Base-by-base conservation (phyloP, 441 rosid species). In the Euphorbia celastroides region DNA sequence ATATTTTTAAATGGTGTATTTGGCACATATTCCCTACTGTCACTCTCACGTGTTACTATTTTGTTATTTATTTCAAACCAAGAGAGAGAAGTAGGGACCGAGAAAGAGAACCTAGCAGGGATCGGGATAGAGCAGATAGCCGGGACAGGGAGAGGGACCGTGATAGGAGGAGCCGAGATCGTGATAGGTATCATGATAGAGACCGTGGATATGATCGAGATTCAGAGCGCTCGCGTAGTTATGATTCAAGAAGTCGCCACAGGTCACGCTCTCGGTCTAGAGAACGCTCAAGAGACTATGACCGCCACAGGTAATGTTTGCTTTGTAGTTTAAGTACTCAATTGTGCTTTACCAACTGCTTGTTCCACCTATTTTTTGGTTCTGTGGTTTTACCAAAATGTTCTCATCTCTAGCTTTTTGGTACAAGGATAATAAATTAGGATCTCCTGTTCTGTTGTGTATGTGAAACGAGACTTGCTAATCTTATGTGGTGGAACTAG, bases 241-340 rank as follows among this genome's bases (percentile, higher is more conserved):
- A 87, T 82, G 99, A 93, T 64, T 81, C 98, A 23, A 88, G 93
- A 84, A 88, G 88, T 72, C 77, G 82, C 48, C 92, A 80, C 52
- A 84, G 96, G 71, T 93, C 98, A 0, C 89, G 95, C 46, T 93
- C 99, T 20, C 81, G 90, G 60, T 93, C 98, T 8, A 82, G 67
- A 78, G 98, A 93, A 77, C 92, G 78, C 61, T 68, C 88, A 7
- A 82, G 97, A 80, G 96, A 91, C 74, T 79, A 84, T 80, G 94
- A 93, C 74, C 91, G 89, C 60, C 91, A 82, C 85, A 90, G 98
- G 98, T 93, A 80, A 61, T 38, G 42, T 31, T 11, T 32, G 22
- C 36, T 34, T 32, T 5, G 4, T 22, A 20, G 22, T 34, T 14
- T 57, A 10, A 19, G 44, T 36, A 20, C 5, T 38, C 12, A 38